Percentiles rank a stretch among this genome's conserved stretches.
Conservation (phyloP, 352 stramenopile genomes). For the Phytopythium litorale region DNA sequence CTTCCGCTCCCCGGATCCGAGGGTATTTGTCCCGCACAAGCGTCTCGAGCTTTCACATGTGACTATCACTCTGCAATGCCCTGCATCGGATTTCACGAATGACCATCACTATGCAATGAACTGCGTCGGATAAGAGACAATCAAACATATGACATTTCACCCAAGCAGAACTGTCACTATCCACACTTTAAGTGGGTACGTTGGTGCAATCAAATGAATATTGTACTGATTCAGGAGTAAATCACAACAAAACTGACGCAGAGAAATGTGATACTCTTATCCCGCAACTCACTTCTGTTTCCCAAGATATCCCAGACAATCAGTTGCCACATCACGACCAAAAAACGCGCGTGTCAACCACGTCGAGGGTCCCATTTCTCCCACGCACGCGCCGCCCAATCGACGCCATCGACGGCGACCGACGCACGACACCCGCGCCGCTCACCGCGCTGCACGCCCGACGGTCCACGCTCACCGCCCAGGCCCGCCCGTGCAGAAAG, state of each 20-base stretch:
- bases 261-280: background rate
- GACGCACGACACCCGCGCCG: background rate
- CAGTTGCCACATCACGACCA: background rate
- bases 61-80: no score
- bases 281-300: background rate
- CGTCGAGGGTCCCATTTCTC: background rate
- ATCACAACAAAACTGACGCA: background rate
- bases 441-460: no score
- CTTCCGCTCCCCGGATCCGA: background rate
- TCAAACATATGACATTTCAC: background rate
- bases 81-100: no score
- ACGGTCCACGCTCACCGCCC: no score
- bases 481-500: background rate
- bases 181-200: background rate
- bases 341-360: background rate
- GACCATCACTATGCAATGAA: no score
- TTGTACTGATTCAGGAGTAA: background rate
- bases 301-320: background rate
- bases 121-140: no score
- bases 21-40: no score
- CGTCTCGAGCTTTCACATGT: no score
- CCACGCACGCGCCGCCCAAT: background rate
- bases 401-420: background rate
- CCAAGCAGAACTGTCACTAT: background rate
- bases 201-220: no score